A percentile compares a stretch with the other conserved stretches of the same genome.
These are phyloP conservation scores for Sclerotinia subarctica DNA, from an alignment of 2,329 filamentous ascomycete genomes.

Conservation along the genomic window DNA sequence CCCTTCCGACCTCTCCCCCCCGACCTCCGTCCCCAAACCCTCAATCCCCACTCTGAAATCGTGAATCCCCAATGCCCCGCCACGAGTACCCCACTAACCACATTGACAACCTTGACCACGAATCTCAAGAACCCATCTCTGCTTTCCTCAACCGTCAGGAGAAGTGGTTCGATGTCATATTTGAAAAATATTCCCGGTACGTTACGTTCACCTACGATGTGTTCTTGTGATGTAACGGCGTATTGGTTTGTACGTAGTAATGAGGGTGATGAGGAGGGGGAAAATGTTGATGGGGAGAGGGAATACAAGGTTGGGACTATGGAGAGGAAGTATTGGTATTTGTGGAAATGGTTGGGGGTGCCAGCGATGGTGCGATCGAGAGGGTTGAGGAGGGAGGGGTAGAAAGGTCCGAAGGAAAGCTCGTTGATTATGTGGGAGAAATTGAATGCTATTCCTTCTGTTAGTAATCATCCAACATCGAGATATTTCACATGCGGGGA, in stretches of 20 bases:
- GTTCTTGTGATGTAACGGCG: conserved; percentile 86
- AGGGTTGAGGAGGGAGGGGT: conserved; percentile 88
- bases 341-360: conserved; percentile 79
- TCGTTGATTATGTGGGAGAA: conserved; percentile 97
- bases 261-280: conserved; percentile 41
- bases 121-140: conserved; percentile 72
- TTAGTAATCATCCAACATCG: conserved; percentile 26
- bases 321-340: conserved; percentile 96
- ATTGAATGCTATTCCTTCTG: conserved; percentile 70
- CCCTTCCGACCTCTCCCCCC: conserved; percentile 39
- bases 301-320: conserved; percentile 93
- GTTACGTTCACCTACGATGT: conserved; percentile 62
- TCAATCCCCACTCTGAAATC: conserved; percentile 69
- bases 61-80: conserved; percentile 93
- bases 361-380: conserved; percentile 85
- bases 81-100: conserved; percentile 85
- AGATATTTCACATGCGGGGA: not conserved
- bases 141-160: conserved; percentile 80
- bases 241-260: conserved; percentile 95
- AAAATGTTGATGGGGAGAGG: conserved; percentile 45
- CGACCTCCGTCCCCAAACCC: conserved; percentile 47
- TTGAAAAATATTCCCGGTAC: conserved; percentile 96
- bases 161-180: conserved; percentile 96
- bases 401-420: conserved; percentile 95
- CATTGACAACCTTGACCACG: conserved; percentile 81